Base-by-base conservation (phyloP, 1,284 basidiomycete genomes). In the Cryptococcus hybrid region DNA sequence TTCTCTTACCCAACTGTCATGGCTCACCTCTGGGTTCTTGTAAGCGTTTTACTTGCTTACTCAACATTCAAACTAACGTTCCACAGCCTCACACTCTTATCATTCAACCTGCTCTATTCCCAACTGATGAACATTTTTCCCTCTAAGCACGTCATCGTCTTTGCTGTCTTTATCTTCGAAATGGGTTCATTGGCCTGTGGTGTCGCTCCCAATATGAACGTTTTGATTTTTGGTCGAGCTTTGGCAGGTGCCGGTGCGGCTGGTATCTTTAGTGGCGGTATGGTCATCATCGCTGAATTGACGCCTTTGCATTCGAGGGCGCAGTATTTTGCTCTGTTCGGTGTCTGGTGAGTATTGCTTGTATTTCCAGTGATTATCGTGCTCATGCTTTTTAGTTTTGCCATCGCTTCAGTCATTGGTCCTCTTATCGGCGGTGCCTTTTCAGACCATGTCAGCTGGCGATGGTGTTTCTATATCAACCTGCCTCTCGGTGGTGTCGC, bases 121-220 rank as follows among this genome's bases (percentile, higher is more conserved):
- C 79, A 81, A 63, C 70, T 66, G 57, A 61, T 77, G 47, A 69
- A 70, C 46, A 68, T 79, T 61, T 76, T 80, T 62, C 75, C 76
- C 4, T 73, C 75, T 9, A 79, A 80, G 62, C 71, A 71, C 51
- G 71, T 78, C 57, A 76, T 80, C 62, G 63, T 81, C 18, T 65
- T 73, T 45, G 78, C 80, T n/a, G 73, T 82, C 55, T 60, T 77
- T 63, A 63, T 81, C 62, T 82, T 82, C 55, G 80, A 81, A 52
- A 54, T 83, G 36, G 84, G 84, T 3, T 81, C 79, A 3, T 70
- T 84, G 38, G 63, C 84, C 13, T 84, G 83, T 62, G 84, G 76
- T 42, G 78, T 81, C n/a, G 79, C 84, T 0, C 77, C 79, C 0
- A 74, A 60, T 11, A 80, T 81, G 63, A 65, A 74, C 11, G 72